Percentiles rank a stretch among this genome's conserved stretches.
Evolutionary conservation across 1,284 basidiomycete species (phyloP).

Genomic region (Athelia sp.): DNA sequence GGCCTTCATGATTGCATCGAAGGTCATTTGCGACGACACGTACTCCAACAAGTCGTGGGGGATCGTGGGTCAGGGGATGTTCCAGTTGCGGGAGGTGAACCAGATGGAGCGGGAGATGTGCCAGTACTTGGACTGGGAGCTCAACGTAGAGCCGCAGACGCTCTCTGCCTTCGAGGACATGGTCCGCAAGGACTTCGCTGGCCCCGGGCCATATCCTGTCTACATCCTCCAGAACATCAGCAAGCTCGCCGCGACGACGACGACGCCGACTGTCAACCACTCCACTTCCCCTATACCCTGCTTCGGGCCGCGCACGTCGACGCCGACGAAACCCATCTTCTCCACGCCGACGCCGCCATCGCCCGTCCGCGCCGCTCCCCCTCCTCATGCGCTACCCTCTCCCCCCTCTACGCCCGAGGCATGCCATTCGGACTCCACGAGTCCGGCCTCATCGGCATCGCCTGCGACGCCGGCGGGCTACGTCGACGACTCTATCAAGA

Average conservation of each 20-base stretch:
- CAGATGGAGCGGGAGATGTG: constrained; percentile 97
- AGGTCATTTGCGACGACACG: constrained; percentile 93
- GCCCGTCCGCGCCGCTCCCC: constrained; percentile 30
- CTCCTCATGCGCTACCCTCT: constrained; percentile 14
- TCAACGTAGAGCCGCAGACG: constrained; percentile 70
- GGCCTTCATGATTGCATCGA: constrained; percentile 90
- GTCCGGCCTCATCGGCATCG: constrained; percentile 14
- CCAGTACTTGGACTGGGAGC: constrained; percentile 87
- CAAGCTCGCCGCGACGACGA: constrained; percentile 18
- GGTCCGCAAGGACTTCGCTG: constrained; percentile 59
- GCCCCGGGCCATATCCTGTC: constrained; percentile 49
- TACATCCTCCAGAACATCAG: constrained; percentile 48
- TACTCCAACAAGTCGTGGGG: constrained; percentile 97
- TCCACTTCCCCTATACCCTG: constrained; percentile 45
- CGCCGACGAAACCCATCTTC: background rate
- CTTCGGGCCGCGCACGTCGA: constrained; percentile 28
- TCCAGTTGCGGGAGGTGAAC: constrained; percentile 86
- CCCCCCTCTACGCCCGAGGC: constrained; percentile 9
- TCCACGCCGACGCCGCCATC: constrained; percentile 16
- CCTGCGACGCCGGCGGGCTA: constrained; percentile 28
- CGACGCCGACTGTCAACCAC: constrained; percentile 28
- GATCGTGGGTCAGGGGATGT: constrained; percentile 91
- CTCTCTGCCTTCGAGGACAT: constrained; percentile 60
- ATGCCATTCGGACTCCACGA: background rate
- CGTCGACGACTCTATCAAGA: constrained; percentile 14